phyloP scores from a whole-genome alignment of 306 rosid species.

The Begonia masoniana region DNA sequence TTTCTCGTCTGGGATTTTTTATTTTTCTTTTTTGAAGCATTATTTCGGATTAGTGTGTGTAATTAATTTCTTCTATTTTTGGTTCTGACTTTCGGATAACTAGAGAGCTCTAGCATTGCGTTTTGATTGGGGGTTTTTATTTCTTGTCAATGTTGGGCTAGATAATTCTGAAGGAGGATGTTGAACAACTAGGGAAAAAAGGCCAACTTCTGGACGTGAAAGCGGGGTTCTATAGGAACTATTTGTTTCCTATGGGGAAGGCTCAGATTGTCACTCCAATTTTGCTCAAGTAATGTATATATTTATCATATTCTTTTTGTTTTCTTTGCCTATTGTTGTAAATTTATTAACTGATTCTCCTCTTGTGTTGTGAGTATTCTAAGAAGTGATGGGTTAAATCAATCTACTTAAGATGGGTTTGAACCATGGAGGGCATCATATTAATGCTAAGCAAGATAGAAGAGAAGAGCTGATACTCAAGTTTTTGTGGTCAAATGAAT shows the following conservation, averaged over 20 bases:
- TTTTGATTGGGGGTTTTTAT: background rate
- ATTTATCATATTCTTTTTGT: background rate
- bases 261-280: conserved; percentile 75
- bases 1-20: too few relatives aligned
- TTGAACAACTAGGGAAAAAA: conserved; percentile 49
- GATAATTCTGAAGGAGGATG: conserved; percentile 88
- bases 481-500: too few relatives aligned
- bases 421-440: too few relatives aligned
- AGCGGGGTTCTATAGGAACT: conserved; percentile 81
- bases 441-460: too few relatives aligned
- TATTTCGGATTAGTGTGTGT: background rate
- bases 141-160: conserved; percentile 10
- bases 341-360: too few relatives aligned
- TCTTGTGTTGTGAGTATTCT: too few relatives aligned
- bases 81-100: background rate
- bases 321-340: too few relatives aligned
- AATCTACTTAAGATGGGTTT: too few relatives aligned
- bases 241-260: conserved; percentile 57
- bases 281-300: conserved; percentile 61
- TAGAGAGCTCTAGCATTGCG: background rate
- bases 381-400: too few relatives aligned
- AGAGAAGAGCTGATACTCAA: too few relatives aligned
- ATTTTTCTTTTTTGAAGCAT: too few relatives aligned
- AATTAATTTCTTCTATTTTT: background rate
- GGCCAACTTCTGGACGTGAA: conserved; percentile 74